Base-by-base conservation (phyloP, 495 filamentous ascomycete genomes). In the Jackrogersella multiformis region DNA sequence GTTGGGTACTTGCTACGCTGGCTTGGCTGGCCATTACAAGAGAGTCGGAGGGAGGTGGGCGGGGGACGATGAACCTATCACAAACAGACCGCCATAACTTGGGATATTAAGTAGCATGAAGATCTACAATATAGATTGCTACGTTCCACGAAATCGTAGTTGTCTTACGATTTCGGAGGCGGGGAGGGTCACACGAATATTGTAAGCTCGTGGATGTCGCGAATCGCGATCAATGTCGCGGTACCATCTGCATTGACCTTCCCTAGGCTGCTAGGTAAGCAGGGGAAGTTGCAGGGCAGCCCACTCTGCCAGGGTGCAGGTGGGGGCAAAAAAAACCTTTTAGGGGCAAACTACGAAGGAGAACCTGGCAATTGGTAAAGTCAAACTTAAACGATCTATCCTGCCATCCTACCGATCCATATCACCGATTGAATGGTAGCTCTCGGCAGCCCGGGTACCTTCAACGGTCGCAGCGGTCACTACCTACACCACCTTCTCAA, bases 1-100 rank as follows among this genome's bases (percentile, higher is more conserved):
- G 73, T 62, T 74, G 63, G 46, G 72, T 76, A 66, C 74, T 76
- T 48, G 71, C 73, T 60, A 77, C 64, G 44, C 74, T 77, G 57
- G 61, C 62, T 55, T 61, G 64, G 30, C 70, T 73, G 13, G 70
- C 70, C 73, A 74, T 74, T 56, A 48, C 66, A 56, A 34, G 34
- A 36, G 20, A 44, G 35, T 60, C 49, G 32, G 36, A 45, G 52
- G 32, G 36, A 45, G 52, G 21, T n/a, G 18, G 23, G 15, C 15
- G 32, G 41, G 41, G 24, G 12, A 18, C 18, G 21, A 6, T 56
- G 39, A 45, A 34, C 23, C 34, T 64, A 67, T 52, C 24, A 36
- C 48, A 60, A 51, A 48, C 49, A 55, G 38, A 56, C 35, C 41
- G 66, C 56, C 61, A 69, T 69, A 38, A 46, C 35, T 39, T 24